These are phyloP conservation scores for Ceriops decandra DNA, from an alignment of 345 rosid species.

Conservation along the genomic window DNA sequence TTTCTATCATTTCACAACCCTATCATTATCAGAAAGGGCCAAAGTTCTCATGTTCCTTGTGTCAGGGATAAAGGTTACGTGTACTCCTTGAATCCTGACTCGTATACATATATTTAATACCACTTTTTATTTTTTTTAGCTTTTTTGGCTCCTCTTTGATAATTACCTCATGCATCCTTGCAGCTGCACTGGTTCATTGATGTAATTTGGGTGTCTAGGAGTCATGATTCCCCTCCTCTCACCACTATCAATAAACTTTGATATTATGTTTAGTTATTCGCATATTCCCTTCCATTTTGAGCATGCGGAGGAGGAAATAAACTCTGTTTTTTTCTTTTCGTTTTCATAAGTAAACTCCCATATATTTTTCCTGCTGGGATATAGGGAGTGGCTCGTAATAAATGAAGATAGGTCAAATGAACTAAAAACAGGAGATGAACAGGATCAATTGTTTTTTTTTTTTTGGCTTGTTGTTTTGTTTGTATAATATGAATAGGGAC, in stretches of 20 bases:
- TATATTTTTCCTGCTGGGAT: neutral
- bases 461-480: too few species aligned
- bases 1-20: slow-evolving; percentile 21
- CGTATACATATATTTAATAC: neutral
- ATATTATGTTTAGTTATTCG: too few species aligned
- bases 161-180: too few species aligned
- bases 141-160: neutral
- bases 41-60: slow-evolving; percentile 64
- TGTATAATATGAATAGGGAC: slow-evolving; percentile 26
- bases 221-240: too few species aligned
- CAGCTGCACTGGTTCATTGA: too few species aligned
- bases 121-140: neutral
- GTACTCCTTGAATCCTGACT: slow-evolving; percentile 14
- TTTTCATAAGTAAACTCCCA: neutral
- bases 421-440: neutral
- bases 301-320: too few species aligned
- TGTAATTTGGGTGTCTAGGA: too few species aligned
- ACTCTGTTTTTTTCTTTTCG: too few species aligned
- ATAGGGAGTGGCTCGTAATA: neutral
- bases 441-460: neutral
- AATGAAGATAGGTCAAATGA: neutral
- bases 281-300: too few species aligned
- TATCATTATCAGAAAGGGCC: neutral
- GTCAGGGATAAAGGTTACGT: slow-evolving; percentile 28
- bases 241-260: too few species aligned